Evolutionary conservation across 257 asterid genomes (phyloP).

Genomic region (Forsythia viridissima): DNA sequence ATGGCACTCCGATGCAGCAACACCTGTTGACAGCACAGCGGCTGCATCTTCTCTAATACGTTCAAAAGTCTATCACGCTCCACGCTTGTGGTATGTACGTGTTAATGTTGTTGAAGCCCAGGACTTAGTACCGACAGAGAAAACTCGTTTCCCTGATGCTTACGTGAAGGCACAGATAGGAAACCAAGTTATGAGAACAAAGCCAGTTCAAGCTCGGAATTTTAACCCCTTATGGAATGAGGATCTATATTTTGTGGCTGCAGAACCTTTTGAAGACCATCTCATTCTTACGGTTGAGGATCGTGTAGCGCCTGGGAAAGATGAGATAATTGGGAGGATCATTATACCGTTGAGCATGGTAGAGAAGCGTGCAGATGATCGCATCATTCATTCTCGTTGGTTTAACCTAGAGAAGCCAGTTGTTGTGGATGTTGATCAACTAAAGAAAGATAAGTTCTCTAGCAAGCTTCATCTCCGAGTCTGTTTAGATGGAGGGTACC

Average conservation of each 20-base stretch:
- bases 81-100: constrained; percentile 87
- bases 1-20: constrained; percentile 91
- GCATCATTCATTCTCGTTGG: constrained; percentile 82
- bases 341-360: constrained; percentile 70
- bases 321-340: constrained; percentile 82
- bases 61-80: constrained; percentile 90
- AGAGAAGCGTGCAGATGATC: constrained; percentile 89
- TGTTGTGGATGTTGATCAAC: constrained; percentile 73
- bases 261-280: constrained; percentile 93
- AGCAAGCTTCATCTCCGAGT: constrained; percentile 81
- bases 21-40: constrained; percentile 72
- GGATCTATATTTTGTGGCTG: constrained; percentile 79
- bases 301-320: constrained; percentile 91
- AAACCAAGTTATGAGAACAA: constrained; percentile 81
- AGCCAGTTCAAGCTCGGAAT: constrained; percentile 63
- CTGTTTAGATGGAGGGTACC: constrained; percentile 93
- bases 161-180: constrained; percentile 90
- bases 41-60: constrained; percentile 71
- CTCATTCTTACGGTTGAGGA: constrained; percentile 84
- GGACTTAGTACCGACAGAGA: constrained; percentile 72
- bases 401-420: constrained; percentile 81
- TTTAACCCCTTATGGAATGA: constrained; percentile 91
- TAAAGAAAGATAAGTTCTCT: constrained; percentile 75
- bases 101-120: constrained; percentile 90
- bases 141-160: constrained; percentile 72